Conservation (phyloP, 176 grass and related monocot genomes). For the Elymus sibiricus region DNA sequence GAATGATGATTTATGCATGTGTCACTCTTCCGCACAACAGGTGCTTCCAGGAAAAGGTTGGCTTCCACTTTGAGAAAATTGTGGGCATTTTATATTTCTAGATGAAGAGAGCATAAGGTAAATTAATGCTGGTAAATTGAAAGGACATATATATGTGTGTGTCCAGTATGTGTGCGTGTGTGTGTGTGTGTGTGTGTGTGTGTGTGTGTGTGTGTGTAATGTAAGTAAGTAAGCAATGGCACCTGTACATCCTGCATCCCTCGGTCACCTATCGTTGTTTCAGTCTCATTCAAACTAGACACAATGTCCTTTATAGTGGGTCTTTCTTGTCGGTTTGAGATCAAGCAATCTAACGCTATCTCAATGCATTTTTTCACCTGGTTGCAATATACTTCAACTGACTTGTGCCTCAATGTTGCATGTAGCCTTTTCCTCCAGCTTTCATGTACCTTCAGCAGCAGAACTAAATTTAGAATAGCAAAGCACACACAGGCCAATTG, state of each 20-base stretch:
- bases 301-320: not conserved
- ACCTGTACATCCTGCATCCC: not conserved
- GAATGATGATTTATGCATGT: too few relatives aligned
- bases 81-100: too few relatives aligned
- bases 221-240: too few relatives aligned
- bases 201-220: too few relatives aligned
- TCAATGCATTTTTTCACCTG: not conserved
- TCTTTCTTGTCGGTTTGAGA: not conserved
- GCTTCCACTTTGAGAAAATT: too few relatives aligned
- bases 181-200: too few relatives aligned
- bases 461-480: not conserved
- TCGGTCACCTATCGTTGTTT: not conserved
- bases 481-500: not conserved
- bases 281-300: not conserved
- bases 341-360: not conserved
- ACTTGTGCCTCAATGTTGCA: not conserved
- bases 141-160: too few relatives aligned
- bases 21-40: too few relatives aligned
- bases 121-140: too few relatives aligned
- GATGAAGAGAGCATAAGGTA: too few relatives aligned
- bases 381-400: not conserved
- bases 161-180: too few relatives aligned
- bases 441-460: not conserved
- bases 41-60: too few relatives aligned
- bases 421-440: not conserved